A percentile compares a stretch with the other conserved stretches of the same genome.
Evolutionary conservation across 192 early-diverging fungal genomes (phyloP).

Genomic region (Rhizoclosmatium globosum): DNA sequence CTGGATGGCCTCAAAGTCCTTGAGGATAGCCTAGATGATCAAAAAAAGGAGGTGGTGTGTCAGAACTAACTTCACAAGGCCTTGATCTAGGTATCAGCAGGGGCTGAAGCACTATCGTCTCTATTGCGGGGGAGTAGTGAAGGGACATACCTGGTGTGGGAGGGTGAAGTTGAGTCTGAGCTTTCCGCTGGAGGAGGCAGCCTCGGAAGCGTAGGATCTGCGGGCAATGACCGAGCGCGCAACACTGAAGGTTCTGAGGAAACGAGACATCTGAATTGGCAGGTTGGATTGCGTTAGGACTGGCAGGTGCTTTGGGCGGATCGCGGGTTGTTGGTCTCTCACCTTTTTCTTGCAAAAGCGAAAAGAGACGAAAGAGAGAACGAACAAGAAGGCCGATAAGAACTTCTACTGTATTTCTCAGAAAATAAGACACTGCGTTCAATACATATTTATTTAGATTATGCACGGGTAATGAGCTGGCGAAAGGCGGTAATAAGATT

Average conservation of each 20-base stretch:
- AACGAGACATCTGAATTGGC: not conserved
- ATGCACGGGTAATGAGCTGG: too few species aligned
- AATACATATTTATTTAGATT: too few species aligned
- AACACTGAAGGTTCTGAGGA: slow-evolving; percentile 10
- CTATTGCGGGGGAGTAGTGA: not conserved
- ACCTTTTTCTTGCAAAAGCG: slow-evolving; percentile 18
- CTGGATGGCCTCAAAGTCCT: slow-evolving; percentile 79
- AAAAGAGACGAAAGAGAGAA: not conserved
- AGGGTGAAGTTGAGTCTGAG: slow-evolving; percentile 88
- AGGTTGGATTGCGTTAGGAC: not conserved
- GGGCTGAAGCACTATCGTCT: too few species aligned
- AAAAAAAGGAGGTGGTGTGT: slow-evolving; percentile 4
- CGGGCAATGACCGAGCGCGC: slow-evolving; percentile 17
- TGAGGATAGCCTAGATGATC: slow-evolving; percentile 69
- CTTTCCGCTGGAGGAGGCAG: slow-evolving; percentile 70
- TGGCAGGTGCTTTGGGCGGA: not conserved
- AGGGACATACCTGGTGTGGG: slow-evolving; percentile 79
- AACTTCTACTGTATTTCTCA: too few species aligned
- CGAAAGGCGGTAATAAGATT: too few species aligned
- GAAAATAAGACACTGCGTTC: too few species aligned
- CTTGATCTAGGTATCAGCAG: too few species aligned
- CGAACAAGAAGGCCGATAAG: not conserved
- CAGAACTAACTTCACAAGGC: not conserved
- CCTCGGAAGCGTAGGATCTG: slow-evolving; percentile 74
- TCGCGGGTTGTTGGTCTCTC: not conserved